Conservation (phyloP, 2,329 filamentous ascomycete genomes). For the Apiospora phragmitis region DNA sequence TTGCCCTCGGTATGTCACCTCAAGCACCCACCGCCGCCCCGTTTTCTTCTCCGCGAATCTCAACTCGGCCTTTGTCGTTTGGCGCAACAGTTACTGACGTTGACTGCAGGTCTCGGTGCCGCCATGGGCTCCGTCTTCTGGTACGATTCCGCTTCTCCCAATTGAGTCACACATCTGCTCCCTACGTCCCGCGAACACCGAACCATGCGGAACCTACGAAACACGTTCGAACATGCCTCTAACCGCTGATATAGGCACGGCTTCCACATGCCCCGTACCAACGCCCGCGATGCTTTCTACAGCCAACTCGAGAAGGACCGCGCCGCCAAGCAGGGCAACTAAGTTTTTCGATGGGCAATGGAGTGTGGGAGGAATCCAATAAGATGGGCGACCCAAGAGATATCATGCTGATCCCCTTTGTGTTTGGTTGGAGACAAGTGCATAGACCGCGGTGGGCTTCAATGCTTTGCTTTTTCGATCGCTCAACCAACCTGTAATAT, state of each 20-base stretch:
- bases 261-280: constrained; percentile 61
- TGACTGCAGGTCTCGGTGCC: constrained; percentile 50
- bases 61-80: not conserved
- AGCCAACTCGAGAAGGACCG: constrained; percentile 58
- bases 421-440: constrained; percentile 9
- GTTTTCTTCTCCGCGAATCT: not conserved
- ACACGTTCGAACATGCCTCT: not conserved
- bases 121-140: constrained; percentile 58
- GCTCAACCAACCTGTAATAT: constrained; percentile 14
- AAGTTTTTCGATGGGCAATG: constrained; percentile 5
- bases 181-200: not conserved
- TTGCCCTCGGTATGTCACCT: constrained; percentile 53
- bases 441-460: constrained; percentile 8
- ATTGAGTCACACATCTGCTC: not conserved
- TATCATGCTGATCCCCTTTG: constrained; percentile 9
- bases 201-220: not conserved
- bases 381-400: constrained; percentile 1
- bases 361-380: not conserved
- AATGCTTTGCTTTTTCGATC: constrained; percentile 1
- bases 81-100: constrained; percentile 32
- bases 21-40: not conserved
- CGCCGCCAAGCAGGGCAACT: constrained; percentile 35
- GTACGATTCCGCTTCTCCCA: constrained; percentile 40
- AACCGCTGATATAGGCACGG: constrained; percentile 50
- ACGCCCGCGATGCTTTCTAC: constrained; percentile 60